Base-by-base conservation (phyloP, 176 grass and related monocot genomes). In the Poa pratensis region DNA sequence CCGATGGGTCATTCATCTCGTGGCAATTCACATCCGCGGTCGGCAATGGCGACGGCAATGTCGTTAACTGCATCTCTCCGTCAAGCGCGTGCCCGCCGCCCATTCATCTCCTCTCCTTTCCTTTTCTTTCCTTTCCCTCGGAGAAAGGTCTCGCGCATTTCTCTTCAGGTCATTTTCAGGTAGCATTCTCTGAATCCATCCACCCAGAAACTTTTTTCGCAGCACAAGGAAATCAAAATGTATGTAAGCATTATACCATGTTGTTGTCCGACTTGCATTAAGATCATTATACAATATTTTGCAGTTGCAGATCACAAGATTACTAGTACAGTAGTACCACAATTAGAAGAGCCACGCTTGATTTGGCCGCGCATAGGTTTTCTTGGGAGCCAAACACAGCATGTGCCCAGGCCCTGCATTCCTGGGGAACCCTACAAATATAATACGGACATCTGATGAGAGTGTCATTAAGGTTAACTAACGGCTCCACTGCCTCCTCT, bases 361-460 rank as follows among this genome's bases (percentile, higher is more conserved):
- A 75, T 75, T 32, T 49, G 79, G 80, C 62, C 14, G 79, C 72
- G 45, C 53, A 20, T 67, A 75, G 43, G 72, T 68, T 68, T 37
- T 48, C 19, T 20, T 14, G 18, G 40, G 60, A 64, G 40, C 10
- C 22, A 42, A 71, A 75, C 73, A 71, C 20, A 82, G 48, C 86
- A 83, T 72, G 80, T 83, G 80, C 80, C 72, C 42, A 20, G 73
- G 42, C 73, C 73, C 86, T 70, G 86, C 86, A 88, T 52, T 88
- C 53, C 52, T 52, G 63, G 80, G 73, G 6, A 50, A 23, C 30
- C 19, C 30, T 27, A 2, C 28, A 77, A 9, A 19, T 9, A 82
- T 42, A 82, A 9, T 57, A 70, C 13, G 24, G 40, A 43, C 22
- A 45, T 15, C 22, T 73, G 34, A 72, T 13, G 67, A 73, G 26